Conservation (phyloP, 768 basidiomycete species). For the Fistulinella prunicolor region DNA sequence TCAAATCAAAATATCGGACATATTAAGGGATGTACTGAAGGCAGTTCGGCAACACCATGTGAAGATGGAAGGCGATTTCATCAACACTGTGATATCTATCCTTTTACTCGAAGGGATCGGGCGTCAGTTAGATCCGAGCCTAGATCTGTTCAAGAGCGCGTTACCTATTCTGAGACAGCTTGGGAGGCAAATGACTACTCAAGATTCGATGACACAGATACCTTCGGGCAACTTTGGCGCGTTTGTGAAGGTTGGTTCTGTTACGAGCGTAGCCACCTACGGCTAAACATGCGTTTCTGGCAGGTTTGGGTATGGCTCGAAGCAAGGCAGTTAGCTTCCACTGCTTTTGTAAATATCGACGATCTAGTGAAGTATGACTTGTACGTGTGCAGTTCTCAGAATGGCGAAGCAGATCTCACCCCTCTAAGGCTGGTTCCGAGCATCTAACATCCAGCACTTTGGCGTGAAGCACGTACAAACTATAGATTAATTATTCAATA, state of each 20-base stretch:
- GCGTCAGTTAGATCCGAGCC: conserved; percentile 81
- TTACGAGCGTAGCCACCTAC: not conserved
- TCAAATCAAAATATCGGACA: conserved; percentile 94
- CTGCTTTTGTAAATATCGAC: conserved; percentile 78
- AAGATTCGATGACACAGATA: conserved; percentile 57
- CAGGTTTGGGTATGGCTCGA: conserved; percentile 94
- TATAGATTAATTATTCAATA: not conserved
- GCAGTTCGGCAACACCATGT: conserved; percentile 91
- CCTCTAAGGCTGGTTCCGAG: conserved; percentile 48
- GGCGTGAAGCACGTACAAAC: not conserved
- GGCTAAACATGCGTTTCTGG: conserved; percentile 4
- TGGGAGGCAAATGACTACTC: conserved; percentile 85
- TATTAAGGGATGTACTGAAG: conserved; percentile 83
- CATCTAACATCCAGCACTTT: conserved; percentile 30
- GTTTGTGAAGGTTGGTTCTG: conserved; percentile 72
- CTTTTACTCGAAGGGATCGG: conserved; percentile 95
- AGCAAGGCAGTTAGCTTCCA: conserved; percentile 80
- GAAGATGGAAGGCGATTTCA: conserved; percentile 98
- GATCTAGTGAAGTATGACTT: conserved; percentile 84
- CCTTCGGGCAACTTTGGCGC: conserved; percentile 75
- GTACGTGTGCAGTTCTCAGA: conserved; percentile 45
- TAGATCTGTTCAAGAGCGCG: conserved; percentile 95
- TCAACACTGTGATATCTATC: conserved; percentile 96
- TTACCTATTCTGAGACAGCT: conserved; percentile 90
- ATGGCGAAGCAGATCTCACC: conserved; percentile 12